Base-by-base conservation (phyloP, 2,329 filamentous ascomycete species). In the Camillea tinctor region DNA sequence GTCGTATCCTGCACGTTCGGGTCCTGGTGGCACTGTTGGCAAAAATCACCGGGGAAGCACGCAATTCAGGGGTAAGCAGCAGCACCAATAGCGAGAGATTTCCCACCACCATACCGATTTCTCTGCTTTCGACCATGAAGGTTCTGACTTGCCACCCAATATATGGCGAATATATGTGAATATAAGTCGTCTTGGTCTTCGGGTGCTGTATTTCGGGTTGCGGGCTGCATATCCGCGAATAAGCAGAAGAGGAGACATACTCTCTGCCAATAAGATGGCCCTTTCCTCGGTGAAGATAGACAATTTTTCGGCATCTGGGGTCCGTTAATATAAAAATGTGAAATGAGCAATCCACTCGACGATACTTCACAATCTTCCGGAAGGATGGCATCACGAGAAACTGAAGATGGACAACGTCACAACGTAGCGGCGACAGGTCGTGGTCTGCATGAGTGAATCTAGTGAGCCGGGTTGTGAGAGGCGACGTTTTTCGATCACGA, bases 21-120 rank as follows among this genome's bases (percentile, higher is more conserved):
- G 48, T 53, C 23, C 54, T 50, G 57, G 59, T 22, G 26, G 36
- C 54, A 15, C 57, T 26, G 59, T 44, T 59, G 65, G 62, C 26
- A 58, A 65, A n/a, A 63, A 64, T 65, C 58, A 57, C 36, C 60
- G 55, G 21, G 55, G 26, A 30, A 63, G 55, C 56, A 56, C 52
- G 64, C 62, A 60, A 58, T 59, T 57, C 60, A 61, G 57, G 58
- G 60, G 57, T 40, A 61, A 56, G 13, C 20, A 20, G 30, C 22
- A 58, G 20, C 51, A 50, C 66, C 60, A 64, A 63, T 68, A 30
- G 60, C 52, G n/a, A 48, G n/a, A 40, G 21, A 30, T 36, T 24
- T 40, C 56, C 58, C 60, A 62, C 55, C 60, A 40, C 54, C 59
- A 58, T 56, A 36, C 6, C 11, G 36, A 44, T 13, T 44, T 15